A percentile compares a stretch with the other conserved stretches of the same genome.
Conservation (phyloP, 768 basidiomycete genomes). For the Phallus indusiatus region DNA sequence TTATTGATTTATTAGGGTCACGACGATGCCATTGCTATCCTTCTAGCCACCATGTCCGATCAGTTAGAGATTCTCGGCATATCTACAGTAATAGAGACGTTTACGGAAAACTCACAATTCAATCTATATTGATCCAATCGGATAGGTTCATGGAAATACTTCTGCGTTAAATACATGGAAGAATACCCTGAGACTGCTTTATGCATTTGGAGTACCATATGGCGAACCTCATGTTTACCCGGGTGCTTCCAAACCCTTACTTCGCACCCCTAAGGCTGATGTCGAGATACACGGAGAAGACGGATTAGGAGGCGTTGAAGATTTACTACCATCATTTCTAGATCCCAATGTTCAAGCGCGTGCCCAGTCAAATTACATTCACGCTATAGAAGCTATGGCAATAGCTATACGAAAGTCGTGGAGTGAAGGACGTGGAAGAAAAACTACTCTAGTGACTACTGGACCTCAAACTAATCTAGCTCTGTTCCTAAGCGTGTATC, state of each 20-base stretch:
- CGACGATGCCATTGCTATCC: constrained; percentile 79
- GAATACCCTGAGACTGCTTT: constrained; percentile 71
- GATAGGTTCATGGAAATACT: constrained; percentile 76
- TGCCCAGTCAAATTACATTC: constrained; percentile 35
- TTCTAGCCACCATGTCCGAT: constrained; percentile 60
- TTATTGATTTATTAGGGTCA: constrained; percentile 48
- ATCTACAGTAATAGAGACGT: constrained; percentile 54
- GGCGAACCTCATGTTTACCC: constrained; percentile 50
- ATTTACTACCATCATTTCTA: constrained; percentile 42
- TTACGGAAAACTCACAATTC: not conserved
- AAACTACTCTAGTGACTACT: constrained; percentile 62
- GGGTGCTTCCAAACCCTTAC: constrained; percentile 62
- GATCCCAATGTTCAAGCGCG: constrained; percentile 40
- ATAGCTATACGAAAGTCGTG: constrained; percentile 42
- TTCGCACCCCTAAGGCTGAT: constrained; percentile 52
- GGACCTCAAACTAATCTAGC: constrained; percentile 70
- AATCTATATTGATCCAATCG: not conserved
- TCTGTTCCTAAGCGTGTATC: constrained; percentile 30
- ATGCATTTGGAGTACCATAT: constrained; percentile 59
- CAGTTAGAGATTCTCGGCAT: constrained; percentile 67
- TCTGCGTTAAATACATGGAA: constrained; percentile 46
- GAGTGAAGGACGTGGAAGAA: constrained; percentile 47
- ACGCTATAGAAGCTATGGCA: constrained; percentile 66
- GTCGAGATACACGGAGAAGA: constrained; percentile 76
- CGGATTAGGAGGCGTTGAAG: constrained; percentile 79